Evolutionary conservation across 257 asterid species (phyloP).

Genomic region (Cordia subcordata): DNA sequence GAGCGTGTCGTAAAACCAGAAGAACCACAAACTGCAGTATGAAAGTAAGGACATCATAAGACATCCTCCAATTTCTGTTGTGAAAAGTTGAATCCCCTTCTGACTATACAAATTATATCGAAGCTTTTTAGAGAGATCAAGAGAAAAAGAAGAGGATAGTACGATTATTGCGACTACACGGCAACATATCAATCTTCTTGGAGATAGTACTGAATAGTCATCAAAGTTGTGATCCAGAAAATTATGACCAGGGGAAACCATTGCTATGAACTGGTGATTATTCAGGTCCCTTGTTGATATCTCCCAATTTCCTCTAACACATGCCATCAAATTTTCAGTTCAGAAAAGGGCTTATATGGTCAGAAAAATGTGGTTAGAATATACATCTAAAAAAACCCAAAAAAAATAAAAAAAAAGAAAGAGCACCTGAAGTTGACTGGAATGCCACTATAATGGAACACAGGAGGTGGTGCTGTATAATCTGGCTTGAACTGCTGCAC

Average conservation of each 20-base stretch:
- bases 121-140: background rate
- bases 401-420: no score
- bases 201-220: slow-evolving; percentile 30
- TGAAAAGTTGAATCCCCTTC: no score
- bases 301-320: slow-evolving; percentile 72
- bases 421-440: slow-evolving; percentile 75
- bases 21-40: slow-evolving; percentile 53
- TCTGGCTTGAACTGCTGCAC: slow-evolving; percentile 75
- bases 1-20: slow-evolving; percentile 37
- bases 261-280: slow-evolving; percentile 38
- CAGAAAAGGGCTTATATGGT: background rate
- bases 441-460: slow-evolving; percentile 47
- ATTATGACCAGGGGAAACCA: slow-evolving; percentile 28
- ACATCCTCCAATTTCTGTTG: no score
- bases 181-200: slow-evolving; percentile 63
- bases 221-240: slow-evolving; percentile 39
- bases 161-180: slow-evolving; percentile 69
- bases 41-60: no score
- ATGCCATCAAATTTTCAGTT: slow-evolving; percentile 11
- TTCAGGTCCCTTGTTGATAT: slow-evolving; percentile 52
- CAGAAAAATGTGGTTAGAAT: background rate
- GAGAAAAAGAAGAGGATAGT: slow-evolving; percentile 14
- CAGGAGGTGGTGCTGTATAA: slow-evolving; percentile 68
- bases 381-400: background rate
- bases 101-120: no score